Base-by-base conservation (phyloP, 768 basidiomycete genomes). In the Agaricus sinodeliciosus region DNA sequence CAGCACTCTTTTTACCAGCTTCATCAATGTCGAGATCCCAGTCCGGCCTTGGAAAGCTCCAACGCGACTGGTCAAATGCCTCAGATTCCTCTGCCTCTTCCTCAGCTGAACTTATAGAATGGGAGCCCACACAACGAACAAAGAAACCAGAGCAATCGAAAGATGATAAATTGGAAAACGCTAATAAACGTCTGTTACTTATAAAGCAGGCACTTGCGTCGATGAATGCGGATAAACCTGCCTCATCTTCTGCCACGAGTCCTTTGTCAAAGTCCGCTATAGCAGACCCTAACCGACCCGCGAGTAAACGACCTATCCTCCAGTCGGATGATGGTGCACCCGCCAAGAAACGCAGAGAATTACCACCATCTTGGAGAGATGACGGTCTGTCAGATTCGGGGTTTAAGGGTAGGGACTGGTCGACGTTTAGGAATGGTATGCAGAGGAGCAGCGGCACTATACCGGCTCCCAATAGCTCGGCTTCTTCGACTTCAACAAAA, bases 11-110 rank as follows among this genome's bases (percentile, higher is more conserved):
- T 9, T 43, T 15, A 27, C 37, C 28, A 19, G n/a, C n/a, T 19
- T 39, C 28, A 7, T 45, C 53, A 52, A 67, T 67, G 58, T 57
- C 67, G 25, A 73, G 70, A 52, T 53, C 70, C 12, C 71, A 71
- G 58, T 89, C 87, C 0, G 87, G 87, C 0, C 74, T 90, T 19
- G 69, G 78, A 34, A 73, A 75, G 0, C 56, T 88, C 42, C 73
- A 74, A 57, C 78, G 88, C 54, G 81, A 89, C 64, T 90, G 80
- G 63, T 85, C 84, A 0, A 43, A 68, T 57, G 64, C 63, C 0
- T 62, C 68, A 3, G 35, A 63, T 3, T 56, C 57, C 2, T 54
- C 63, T 2, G 51, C 63, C 34, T 56, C 62, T 13, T 62, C 62
- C 12, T 71, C 70, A 43, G 74, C 76, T 2, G 72, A 72, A 47